These are phyloP conservation scores for Batkoa obscura DNA, from an alignment of 371 early-diverging fungal species.

Conservation along the genomic window DNA sequence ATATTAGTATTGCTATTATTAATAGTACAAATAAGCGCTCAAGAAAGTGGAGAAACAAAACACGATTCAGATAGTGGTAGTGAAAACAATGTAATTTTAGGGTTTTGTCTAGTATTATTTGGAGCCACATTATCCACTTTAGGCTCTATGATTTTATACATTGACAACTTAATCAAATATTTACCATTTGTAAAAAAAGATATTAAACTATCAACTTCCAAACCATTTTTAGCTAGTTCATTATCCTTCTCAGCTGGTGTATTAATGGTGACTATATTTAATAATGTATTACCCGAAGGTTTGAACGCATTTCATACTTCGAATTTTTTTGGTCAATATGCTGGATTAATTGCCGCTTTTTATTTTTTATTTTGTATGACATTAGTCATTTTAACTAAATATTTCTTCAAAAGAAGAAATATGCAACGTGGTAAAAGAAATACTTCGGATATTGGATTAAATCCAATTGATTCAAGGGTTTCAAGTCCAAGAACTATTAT, in stretches of 20 bases:
- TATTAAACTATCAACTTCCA: constrained; percentile 3
- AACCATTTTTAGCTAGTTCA: constrained; percentile 7
- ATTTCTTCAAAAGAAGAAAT: background rate
- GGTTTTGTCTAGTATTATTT: background rate
- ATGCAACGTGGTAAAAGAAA: background rate
- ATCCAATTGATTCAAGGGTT: no score
- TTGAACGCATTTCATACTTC: constrained; percentile 1
- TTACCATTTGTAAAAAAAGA: background rate
- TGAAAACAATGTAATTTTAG: background rate
- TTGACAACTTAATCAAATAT: background rate
- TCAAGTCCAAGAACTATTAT: no score
- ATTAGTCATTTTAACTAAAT: background rate
- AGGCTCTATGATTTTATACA: background rate
- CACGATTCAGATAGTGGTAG: background rate
- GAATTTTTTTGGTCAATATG: background rate
- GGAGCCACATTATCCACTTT: background rate
- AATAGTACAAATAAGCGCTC: no score
- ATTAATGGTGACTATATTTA: constrained; percentile 2
- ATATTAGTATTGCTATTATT: no score
- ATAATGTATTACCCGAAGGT: background rate
- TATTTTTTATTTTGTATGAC: background rate
- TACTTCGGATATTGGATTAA: no score
- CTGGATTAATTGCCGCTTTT: background rate
- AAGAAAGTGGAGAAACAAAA: background rate
- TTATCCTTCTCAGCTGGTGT: constrained; percentile 9